Evolutionary conservation across 495 filamentous ascomycete genomes (phyloP).

Genomic region (Echria macrotheca): DNA sequence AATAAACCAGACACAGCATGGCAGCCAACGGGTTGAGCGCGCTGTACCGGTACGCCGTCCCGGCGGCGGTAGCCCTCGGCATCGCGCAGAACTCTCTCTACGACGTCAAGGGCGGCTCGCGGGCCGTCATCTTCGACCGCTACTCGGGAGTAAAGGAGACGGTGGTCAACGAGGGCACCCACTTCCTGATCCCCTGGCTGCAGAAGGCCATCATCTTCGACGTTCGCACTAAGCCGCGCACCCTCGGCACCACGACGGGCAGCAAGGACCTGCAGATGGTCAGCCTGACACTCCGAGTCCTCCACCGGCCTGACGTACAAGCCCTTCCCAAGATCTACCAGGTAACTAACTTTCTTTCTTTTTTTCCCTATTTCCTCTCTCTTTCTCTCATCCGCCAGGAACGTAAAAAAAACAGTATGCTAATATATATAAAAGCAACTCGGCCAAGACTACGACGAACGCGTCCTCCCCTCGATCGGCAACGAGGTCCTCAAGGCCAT

Average conservation of each 20-base stretch:
- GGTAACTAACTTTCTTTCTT: no score
- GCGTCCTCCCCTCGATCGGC: slow-evolving; percentile 97
- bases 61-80: slow-evolving; percentile 56
- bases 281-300: slow-evolving; percentile 89
- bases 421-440: no score
- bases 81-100: slow-evolving; percentile 76
- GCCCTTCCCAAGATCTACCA: slow-evolving; percentile 96
- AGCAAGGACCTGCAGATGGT: slow-evolving; percentile 99
- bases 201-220: slow-evolving; percentile 95
- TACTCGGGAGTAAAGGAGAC: slow-evolving; percentile 85
- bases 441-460: slow-evolving; percentile 97
- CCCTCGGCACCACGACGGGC: slow-evolving; percentile 96
- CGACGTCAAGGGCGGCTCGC: slow-evolving; percentile 91
- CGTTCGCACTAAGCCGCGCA: slow-evolving; percentile 93
- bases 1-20: slow-evolving; percentile 9
- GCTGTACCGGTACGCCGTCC: slow-evolving; percentile 67
- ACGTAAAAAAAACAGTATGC: no score
- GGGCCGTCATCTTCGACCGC: slow-evolving; percentile 98
- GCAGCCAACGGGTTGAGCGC: slow-evolving; percentile 55
- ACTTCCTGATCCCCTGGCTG: slow-evolving; percentile 94
- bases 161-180: slow-evolving; percentile 93
- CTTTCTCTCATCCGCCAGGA: not conserved
- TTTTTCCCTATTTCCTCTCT: not conserved
- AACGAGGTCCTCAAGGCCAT: slow-evolving; percentile 99
- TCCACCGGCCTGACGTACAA: slow-evolving; percentile 92